Evolutionary conservation across 1,284 basidiomycete species (phyloP).

Genomic region (Dichomitus squalens): DNA sequence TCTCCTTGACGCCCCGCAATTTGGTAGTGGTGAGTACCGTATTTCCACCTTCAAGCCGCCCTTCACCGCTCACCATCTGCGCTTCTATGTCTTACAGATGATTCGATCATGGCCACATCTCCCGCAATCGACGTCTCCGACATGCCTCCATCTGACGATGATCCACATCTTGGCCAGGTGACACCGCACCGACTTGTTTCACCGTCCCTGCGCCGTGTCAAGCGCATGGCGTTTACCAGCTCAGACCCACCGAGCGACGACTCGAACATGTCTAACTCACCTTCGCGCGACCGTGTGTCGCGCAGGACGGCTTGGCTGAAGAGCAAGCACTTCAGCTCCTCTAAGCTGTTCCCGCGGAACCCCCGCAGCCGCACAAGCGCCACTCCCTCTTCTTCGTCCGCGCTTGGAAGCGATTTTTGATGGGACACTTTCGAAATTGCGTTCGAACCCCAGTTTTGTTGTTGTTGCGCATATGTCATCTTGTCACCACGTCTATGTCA

Average conservation of each 20-base stretch:
- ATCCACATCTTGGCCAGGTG: constrained; percentile 61
- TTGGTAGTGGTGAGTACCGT: constrained; percentile 46
- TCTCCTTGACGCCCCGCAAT: constrained; percentile 37
- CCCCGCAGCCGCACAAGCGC: constrained; percentile 16
- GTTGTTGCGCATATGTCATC: background rate
- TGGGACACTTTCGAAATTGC: background rate
- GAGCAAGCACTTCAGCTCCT: constrained; percentile 3
- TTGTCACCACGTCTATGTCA: background rate
- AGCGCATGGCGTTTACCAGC: constrained; percentile 23
- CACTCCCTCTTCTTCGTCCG: constrained; percentile 15
- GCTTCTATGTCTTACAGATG: constrained; percentile 34
- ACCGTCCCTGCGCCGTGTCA: constrained; percentile 49
- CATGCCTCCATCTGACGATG: constrained; percentile 55
- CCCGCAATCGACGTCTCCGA: constrained; percentile 15
- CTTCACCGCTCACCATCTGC: background rate
- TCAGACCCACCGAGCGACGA: constrained; percentile 44
- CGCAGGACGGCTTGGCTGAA: constrained; percentile 24
- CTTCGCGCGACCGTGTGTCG: constrained; percentile 39
- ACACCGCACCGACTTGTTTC: constrained; percentile 69
- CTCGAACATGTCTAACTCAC: constrained; percentile 43
- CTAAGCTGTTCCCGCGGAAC: constrained; percentile 12
- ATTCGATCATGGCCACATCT: constrained; percentile 43
- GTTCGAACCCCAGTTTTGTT: no score
- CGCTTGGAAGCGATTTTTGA: constrained; percentile 19
- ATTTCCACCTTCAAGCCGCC: background rate